Conservation (phyloP, 2,329 filamentous ascomycete genomes). For the Furcasterigmium sp. region DNA sequence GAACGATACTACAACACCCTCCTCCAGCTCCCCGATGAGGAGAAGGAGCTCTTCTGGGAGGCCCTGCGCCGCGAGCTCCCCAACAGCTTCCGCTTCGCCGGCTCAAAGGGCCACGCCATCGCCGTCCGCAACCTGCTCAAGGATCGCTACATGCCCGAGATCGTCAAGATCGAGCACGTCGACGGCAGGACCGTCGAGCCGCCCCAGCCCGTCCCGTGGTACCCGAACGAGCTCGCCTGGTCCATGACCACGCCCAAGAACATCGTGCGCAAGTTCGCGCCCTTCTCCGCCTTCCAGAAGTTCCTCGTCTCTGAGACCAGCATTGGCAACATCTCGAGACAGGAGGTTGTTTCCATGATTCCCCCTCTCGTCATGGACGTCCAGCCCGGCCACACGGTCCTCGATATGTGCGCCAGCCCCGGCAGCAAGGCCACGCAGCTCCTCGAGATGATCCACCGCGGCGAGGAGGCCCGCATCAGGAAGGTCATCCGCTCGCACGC, state of each 20-base stretch:
- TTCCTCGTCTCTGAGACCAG: conserved; percentile 96
- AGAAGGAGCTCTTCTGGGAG: conserved; percentile 78
- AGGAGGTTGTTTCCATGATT: conserved; percentile 99
- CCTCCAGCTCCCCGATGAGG: conserved; percentile 69
- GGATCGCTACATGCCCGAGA: conserved; percentile 84
- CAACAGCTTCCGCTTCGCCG: conserved; percentile 96
- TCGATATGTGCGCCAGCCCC: conserved; percentile 94
- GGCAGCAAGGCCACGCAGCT: conserved; percentile 96
- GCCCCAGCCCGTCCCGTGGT: conserved; percentile 81
- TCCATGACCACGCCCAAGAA: conserved; percentile 98
- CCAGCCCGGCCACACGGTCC: conserved; percentile 81
- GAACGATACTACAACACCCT: conserved; percentile 82
- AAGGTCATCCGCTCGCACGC: conserved; percentile 63
- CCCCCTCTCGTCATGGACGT: conserved; percentile 91
- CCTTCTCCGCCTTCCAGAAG: conserved; percentile 93
- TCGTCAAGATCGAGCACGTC: conserved; percentile 74
- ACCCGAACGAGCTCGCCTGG: conserved; percentile 92
- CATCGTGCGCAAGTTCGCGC: conserved; percentile 85
- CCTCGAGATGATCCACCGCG: conserved; percentile 87
- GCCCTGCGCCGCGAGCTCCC: conserved; percentile 79
- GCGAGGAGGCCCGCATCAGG: conserved; percentile 81
- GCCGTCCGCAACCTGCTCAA: conserved; percentile 85
- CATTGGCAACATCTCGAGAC: conserved; percentile 94
- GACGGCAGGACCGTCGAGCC: conserved; percentile 80
- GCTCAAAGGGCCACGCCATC: conserved; percentile 91